Percentiles rank a stretch among this genome's conserved stretches.
phyloP scores from a whole-genome alignment of 2,329 filamentous ascomycete species.

The Xylariaceae sp. region DNA sequence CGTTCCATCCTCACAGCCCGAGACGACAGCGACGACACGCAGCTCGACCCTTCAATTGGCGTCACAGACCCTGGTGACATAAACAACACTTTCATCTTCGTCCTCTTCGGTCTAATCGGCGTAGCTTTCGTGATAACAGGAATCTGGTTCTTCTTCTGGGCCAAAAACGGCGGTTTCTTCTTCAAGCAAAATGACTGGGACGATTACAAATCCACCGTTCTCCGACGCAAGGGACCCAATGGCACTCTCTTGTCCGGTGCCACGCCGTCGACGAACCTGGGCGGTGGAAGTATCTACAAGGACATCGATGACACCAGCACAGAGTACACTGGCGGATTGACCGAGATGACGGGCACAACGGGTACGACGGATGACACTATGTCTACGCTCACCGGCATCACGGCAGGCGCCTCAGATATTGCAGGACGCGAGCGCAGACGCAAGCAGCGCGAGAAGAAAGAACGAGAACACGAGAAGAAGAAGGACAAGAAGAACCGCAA shows the following conservation, averaged over 20 bases:
- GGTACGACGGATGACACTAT: constrained; percentile 42
- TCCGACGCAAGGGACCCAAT: constrained; percentile 84
- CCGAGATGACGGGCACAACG: constrained; percentile 25
- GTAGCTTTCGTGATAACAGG: constrained; percentile 67
- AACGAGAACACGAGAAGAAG: constrained; percentile 43
- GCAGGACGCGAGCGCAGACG: constrained; percentile 52
- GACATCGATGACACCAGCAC: constrained; percentile 54
- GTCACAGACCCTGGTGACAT: constrained; percentile 52
- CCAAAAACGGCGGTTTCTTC: constrained; percentile 89
- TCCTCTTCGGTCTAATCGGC: constrained; percentile 80
- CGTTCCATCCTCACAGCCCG: constrained; percentile 41
- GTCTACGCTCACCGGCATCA: constrained; percentile 53
- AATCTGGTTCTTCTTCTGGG: constrained; percentile 99
- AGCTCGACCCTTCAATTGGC: constrained; percentile 42
- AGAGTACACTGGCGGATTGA: constrained; percentile 37
- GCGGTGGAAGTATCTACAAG: constrained; percentile 82
- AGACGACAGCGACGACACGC: constrained; percentile 28
- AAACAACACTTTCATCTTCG: constrained; percentile 71
- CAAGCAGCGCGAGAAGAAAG: constrained; percentile 51
- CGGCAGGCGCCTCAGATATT: constrained; percentile 54
- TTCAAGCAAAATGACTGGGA: constrained; percentile 90
- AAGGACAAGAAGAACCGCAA: constrained; percentile 31
- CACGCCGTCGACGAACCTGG: constrained; percentile 76
- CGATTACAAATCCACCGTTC: constrained; percentile 93
- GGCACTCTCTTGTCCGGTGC: constrained; percentile 80